phyloP scores from a whole-genome alignment of 192 early-diverging fungal species.

The Linnemannia exigua region DNA sequence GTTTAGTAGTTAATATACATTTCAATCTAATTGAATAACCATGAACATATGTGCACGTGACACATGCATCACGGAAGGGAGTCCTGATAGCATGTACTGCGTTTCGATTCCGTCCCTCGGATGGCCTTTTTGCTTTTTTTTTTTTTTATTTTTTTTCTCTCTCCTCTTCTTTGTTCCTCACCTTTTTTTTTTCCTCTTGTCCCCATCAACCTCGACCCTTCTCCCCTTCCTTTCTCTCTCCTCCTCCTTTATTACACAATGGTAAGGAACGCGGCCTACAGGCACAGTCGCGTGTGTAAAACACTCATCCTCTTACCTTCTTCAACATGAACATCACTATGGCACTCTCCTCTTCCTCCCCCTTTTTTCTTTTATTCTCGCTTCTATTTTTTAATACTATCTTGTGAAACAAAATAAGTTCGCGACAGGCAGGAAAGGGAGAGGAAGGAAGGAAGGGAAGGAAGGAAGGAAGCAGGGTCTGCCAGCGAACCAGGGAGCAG shows the following conservation, averaged over 20 bases:
- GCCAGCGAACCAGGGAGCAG: not conserved
- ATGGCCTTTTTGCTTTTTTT: constrained; percentile 9
- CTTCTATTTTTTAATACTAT: not conserved
- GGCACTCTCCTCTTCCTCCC: not conserved
- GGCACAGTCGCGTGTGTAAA: constrained; percentile 10
- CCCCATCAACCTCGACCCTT: not conserved
- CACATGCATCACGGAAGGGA: constrained; percentile 7
- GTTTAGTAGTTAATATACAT: not conserved
- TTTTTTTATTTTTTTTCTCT: constrained; percentile 16
- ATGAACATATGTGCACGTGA: not conserved
- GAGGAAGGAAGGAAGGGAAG: not conserved
- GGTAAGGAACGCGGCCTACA: constrained; percentile 30
- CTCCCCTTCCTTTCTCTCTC: not conserved
- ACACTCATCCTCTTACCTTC: not conserved
- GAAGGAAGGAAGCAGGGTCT: not conserved
- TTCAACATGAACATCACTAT: not conserved
- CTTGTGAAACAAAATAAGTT: constrained; percentile 3
- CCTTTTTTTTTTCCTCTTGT: not conserved
- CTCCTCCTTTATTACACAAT: constrained; percentile 24
- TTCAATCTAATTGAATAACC: not conserved
- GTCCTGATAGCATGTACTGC: constrained; percentile 9
- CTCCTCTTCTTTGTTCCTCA: no score
- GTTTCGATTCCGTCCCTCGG: constrained; percentile 26
- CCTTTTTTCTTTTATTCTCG: not conserved
- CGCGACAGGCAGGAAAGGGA: not conserved